phyloP scores from a whole-genome alignment of 2,329 filamentous ascomycete genomes.

The Ceratocystis colombiana region DNA sequence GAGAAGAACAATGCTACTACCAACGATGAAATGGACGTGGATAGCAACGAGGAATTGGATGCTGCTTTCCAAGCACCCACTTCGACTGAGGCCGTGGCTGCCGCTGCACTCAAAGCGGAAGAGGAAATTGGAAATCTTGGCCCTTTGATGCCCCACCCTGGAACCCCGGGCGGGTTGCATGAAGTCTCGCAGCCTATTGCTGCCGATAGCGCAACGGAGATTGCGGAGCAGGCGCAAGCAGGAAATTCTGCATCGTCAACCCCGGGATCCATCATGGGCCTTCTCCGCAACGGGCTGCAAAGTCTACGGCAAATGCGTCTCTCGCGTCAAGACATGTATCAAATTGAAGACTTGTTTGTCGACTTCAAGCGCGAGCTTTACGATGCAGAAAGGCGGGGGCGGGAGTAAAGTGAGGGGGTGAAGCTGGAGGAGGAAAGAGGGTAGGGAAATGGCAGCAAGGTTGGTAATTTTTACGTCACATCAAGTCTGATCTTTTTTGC shows the following conservation, averaged over 20 bases:
- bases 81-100: neutral
- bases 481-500: neutral
- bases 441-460: neutral
- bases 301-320: slow-evolving; percentile 51
- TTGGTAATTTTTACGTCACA: slow-evolving; percentile 11
- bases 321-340: slow-evolving; percentile 53
- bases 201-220: neutral
- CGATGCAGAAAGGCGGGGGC: slow-evolving; percentile 54
- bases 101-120: slow-evolving; percentile 8
- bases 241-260: neutral
- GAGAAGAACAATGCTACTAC: too few species aligned
- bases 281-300: slow-evolving; percentile 38
- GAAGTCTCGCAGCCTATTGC: neutral
- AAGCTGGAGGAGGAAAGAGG: neutral
- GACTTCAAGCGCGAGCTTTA: slow-evolving; percentile 66
- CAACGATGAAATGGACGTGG: slow-evolving; percentile 8
- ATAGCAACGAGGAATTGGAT: neutral
- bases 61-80: neutral
- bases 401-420: slow-evolving; percentile 30
- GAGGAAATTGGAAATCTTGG: neutral
- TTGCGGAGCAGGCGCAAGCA: neutral
- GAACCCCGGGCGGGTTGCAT: neutral
- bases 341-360: slow-evolving; percentile 69
- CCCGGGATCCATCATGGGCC: slow-evolving; percentile 30
- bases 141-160: neutral